A percentile compares a stretch with the other conserved stretches of the same genome.
Conservation (phyloP, 2,329 filamentous ascomycete species). For the Talaromyces sp. region DNA sequence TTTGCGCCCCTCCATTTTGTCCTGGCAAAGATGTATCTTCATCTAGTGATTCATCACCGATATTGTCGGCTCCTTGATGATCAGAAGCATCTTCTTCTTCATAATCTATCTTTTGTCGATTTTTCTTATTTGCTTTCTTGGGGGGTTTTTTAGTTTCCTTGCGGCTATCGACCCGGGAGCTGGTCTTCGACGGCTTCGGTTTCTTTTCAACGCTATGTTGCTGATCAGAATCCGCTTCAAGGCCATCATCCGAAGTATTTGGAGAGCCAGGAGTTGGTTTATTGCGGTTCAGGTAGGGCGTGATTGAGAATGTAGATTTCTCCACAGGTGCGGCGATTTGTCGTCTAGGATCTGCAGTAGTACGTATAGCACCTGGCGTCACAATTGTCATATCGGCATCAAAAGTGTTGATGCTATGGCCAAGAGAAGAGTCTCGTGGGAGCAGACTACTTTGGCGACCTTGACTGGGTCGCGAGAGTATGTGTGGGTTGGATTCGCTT, state of each 20-base stretch:
- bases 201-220: not conserved
- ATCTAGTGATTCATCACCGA: not conserved
- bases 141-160: not conserved
- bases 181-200: not conserved
- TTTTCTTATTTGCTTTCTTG: not conserved
- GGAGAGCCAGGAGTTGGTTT: slow-evolving; percentile 46
- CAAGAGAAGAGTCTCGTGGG: slow-evolving; percentile 38
- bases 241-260: slow-evolving; percentile 20
- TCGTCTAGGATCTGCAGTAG: slow-evolving; percentile 52
- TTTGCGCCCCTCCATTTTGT: slow-evolving; percentile 15
- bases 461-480: slow-evolving; percentile 17
- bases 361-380: slow-evolving; percentile 43
- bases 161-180: not conserved
- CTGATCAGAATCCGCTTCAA: slow-evolving; percentile 7
- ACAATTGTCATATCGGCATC: slow-evolving; percentile 43
- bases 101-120: not conserved
- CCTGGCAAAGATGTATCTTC: slow-evolving; percentile 9
- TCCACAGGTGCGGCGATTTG: slow-evolving; percentile 64
- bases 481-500: slow-evolving; percentile 41
- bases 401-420: slow-evolving; percentile 24
- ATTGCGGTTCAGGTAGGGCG: slow-evolving; percentile 79
- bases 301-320: slow-evolving; percentile 90
- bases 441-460: slow-evolving; percentile 24
- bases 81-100: not conserved
- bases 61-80: not conserved